Evolutionary conservation across 768 basidiomycete genomes (phyloP).

Genomic region (Russula sp.): DNA sequence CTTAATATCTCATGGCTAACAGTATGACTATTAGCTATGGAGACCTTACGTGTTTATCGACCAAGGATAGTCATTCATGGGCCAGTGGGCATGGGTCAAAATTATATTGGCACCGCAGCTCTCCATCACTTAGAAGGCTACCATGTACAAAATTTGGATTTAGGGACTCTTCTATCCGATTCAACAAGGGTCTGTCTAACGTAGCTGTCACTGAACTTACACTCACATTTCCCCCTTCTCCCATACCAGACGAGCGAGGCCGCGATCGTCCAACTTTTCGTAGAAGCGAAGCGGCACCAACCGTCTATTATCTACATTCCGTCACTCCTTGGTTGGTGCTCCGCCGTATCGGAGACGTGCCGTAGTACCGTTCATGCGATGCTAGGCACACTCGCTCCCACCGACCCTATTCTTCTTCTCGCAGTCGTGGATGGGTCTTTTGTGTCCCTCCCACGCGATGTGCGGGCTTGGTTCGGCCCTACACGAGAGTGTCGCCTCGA

Average conservation of each 20-base stretch:
- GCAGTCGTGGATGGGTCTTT: constrained; percentile 80
- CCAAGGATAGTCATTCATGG: constrained; percentile 85
- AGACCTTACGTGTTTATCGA: constrained; percentile 82
- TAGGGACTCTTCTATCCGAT: constrained; percentile 83
- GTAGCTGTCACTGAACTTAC: not conserved
- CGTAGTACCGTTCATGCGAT: constrained; percentile 82
- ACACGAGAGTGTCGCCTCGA: constrained; percentile 67
- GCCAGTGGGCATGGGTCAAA: constrained; percentile 79
- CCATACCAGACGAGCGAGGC: constrained; percentile 72
- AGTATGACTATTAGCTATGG: constrained; percentile 57
- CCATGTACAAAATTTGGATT: constrained; percentile 88
- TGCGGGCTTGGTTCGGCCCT: constrained; percentile 86
- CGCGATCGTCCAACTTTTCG: constrained; percentile 87
- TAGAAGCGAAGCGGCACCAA: constrained; percentile 95
- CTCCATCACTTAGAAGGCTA: constrained; percentile 94
- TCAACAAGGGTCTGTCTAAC: constrained; percentile 65
- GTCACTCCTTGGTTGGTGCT: constrained; percentile 77
- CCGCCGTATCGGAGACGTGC: constrained; percentile 76
- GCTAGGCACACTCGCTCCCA: constrained; percentile 84
- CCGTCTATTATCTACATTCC: constrained; percentile 96
- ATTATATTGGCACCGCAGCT: constrained; percentile 81
- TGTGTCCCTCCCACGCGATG: constrained; percentile 65
- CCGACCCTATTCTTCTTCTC: constrained; percentile 89
- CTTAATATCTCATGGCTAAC: not conserved
- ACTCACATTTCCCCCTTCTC: not conserved